Evolutionary conservation across 2,329 filamentous ascomycete species (phyloP), one percentile per base, ranked within the genome.

Genomic region (Curvularia eragrostidis): DNA sequence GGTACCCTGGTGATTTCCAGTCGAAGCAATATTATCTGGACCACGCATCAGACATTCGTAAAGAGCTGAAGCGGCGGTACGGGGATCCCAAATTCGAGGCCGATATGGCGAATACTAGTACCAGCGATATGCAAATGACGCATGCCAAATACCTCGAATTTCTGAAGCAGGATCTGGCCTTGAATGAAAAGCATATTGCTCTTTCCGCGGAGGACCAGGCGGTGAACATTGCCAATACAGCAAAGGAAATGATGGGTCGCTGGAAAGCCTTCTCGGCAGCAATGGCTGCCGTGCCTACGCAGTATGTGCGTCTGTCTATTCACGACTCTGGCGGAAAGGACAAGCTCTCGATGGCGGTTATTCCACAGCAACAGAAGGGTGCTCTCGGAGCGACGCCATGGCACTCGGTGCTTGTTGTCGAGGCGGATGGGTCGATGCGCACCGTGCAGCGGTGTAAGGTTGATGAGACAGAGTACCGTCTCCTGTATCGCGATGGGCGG

Each of bases 221-320:
- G 18, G 58, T 52, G 2, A 69, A 62, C 41, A 65, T 71, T 19
- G 59, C 65, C 8, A 58, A 65, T 9, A 70, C 70, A 1, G 68
- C 71, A n/a, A 68, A 70, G 52, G 63, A 68, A n/a, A 74, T 73
- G 71, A 71, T 73, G 59, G 58, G 54, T 7, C 62, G 70, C 3
- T 72, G 70, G 61, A 72, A 70, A 55, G 67, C 66, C 3, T 70
- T 70, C 34, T 59, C 65, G 1, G 61, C 63, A 19, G 67, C 67
- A n/a, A 49, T 71, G 49, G 64, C 64, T 38, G 54, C 62, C 1
- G 61, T 60, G 6, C 60, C 61, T 21, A 67, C 59, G 13, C 61
- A 65, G 18, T 67, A 69, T 34, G 65, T 75, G 19, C 65, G 71
- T 12, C 58, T 74, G 12, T 74, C 70, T 1, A 75, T 75, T 43